Evolutionary conservation across 1,284 basidiomycete genomes (phyloP).

Genomic region (Athelia sp.): DNA sequence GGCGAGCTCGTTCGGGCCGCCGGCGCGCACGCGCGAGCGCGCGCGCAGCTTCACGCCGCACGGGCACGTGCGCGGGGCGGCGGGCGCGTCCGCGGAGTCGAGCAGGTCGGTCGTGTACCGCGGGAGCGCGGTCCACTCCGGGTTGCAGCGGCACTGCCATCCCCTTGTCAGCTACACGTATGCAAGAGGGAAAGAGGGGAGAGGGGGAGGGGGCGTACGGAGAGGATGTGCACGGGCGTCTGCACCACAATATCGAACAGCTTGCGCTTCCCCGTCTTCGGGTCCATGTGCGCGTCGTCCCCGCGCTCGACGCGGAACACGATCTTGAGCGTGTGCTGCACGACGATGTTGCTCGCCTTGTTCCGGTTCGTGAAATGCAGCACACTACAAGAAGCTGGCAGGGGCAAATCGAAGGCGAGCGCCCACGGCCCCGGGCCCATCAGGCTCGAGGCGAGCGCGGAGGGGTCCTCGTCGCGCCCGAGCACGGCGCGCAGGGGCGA

Average conservation of each 20-base stretch:
- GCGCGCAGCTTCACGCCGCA: conserved; percentile 25
- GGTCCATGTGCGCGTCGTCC: conserved; percentile 60
- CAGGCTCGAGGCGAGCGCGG: conserved; percentile 51
- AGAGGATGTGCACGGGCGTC: conserved; percentile 74
- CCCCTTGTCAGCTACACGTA: conserved; percentile 1
- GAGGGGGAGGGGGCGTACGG: conserved; percentile 49
- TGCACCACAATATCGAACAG: conserved; percentile 91
- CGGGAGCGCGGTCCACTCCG: conserved; percentile 74
- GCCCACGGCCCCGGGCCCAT: conserved; percentile 78
- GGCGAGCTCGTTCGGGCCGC: conserved; percentile 8
- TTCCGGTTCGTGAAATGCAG: conserved; percentile 85
- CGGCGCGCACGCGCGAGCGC: conserved; percentile 12
- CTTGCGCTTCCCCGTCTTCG: conserved; percentile 68
- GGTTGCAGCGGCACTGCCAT: conserved; percentile 70
- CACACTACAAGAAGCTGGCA: conserved; percentile 50
- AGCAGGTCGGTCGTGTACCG: conserved; percentile 50
- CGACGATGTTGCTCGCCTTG: conserved; percentile 72
- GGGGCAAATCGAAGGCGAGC: conserved; percentile 48
- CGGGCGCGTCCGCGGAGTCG: conserved; percentile 12
- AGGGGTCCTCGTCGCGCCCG: conserved; percentile 39
- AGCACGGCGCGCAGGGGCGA: conserved; percentile 49
- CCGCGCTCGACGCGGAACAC: conserved; percentile 83
- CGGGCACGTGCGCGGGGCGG: conserved; percentile 36
- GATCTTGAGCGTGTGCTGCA: conserved; percentile 81
- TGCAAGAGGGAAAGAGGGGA: conserved; percentile 8